Conservation (phyloP, 495 filamentous ascomycete genomes). For the Rhypophila decipiens region DNA sequence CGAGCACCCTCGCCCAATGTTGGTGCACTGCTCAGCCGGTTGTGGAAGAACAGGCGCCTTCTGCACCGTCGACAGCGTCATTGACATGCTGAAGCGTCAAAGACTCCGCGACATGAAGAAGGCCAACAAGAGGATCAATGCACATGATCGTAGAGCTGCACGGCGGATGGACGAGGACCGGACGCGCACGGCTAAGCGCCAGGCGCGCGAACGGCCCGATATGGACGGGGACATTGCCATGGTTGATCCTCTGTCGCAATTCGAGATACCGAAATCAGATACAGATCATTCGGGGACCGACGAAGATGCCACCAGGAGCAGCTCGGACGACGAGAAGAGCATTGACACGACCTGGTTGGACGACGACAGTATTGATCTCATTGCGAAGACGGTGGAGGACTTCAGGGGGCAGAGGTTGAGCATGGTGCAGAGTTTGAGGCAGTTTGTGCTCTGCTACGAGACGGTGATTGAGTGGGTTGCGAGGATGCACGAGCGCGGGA, state of each 20-base stretch:
- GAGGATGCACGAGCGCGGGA: constrained; percentile 33
- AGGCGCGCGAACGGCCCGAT: constrained; percentile 12
- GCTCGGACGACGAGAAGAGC: not conserved
- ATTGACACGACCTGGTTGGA: constrained; percentile 37
- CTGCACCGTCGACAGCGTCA: constrained; percentile 89
- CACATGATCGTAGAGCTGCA: constrained; percentile 27
- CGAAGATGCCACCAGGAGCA: constrained; percentile 1
- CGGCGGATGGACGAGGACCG: constrained; percentile 8
- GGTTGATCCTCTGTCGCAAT: constrained; percentile 10
- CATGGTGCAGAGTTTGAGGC: constrained; percentile 94
- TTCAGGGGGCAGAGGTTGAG: constrained; percentile 82
- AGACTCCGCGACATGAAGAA: constrained; percentile 31
- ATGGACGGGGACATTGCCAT: constrained; percentile 41
- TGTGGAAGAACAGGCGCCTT: constrained; percentile 95
- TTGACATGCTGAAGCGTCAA: constrained; percentile 87
- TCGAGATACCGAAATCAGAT: not conserved
- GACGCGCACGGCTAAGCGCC: not conserved
- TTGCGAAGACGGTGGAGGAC: constrained; percentile 81
- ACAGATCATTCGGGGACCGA: not conserved
- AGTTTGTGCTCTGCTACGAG: constrained; percentile 96
- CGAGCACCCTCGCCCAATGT: constrained; percentile 56
- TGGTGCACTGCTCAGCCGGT: constrained; percentile 94
- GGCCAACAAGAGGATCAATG: constrained; percentile 23
- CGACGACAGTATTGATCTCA: constrained; percentile 62
- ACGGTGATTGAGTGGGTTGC: constrained; percentile 83